Base-by-base conservation (phyloP, 768 basidiomycete genomes). In the Inosperma sp. region DNA sequence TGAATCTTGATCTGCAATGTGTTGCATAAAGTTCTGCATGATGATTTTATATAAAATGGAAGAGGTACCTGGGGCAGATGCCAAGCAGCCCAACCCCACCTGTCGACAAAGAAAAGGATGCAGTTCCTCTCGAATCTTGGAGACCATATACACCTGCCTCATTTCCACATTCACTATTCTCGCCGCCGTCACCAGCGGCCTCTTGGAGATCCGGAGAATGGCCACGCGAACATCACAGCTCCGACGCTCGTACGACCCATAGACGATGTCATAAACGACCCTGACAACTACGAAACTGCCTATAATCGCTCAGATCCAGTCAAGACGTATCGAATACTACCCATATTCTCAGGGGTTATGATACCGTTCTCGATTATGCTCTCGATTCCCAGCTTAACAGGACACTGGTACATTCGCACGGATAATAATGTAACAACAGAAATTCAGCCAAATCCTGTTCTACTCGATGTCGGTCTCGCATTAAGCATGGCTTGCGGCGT, bases 321-420 rank as follows among this genome's bases (percentile, higher is more conserved):
- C 0, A 51, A 35, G 19, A 77, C 78, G 45, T 85, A 84, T 61
- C 81, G 88, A 14, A 69, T 70, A 45, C 67, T 80, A 4, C 86
- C 86, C 0, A 82, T 88, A 34, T 50, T 88, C 7, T 81, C 86
- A 12, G 84, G 83, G 16, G 72, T 85, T 33, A 63, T 82, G 53
- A 80, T 87, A 30, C 85, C 87, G 0, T 88, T 93, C 59, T 79
- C 84, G 14, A 86, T 91, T 42, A 73, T 93, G n/a, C 72, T 92
- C 25, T 85, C 86, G 58, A 87, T 93, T 23, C 90, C 90, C 1
- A 84, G 85, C 13, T 66, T 91, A 9, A 91, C 87, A 1, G 83
- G 82, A 52, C 75, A 77, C 46, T 88, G 86, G 88, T 88, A 83
- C 55, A 76, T 85, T 50, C 75, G 75, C 5, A 87, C 80, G 0